A percentile compares a stretch with the other conserved stretches of the same genome.
Conservation (phyloP, 2,329 filamentous ascomycete genomes). For the Teratosphaeria zuluensis region DNA sequence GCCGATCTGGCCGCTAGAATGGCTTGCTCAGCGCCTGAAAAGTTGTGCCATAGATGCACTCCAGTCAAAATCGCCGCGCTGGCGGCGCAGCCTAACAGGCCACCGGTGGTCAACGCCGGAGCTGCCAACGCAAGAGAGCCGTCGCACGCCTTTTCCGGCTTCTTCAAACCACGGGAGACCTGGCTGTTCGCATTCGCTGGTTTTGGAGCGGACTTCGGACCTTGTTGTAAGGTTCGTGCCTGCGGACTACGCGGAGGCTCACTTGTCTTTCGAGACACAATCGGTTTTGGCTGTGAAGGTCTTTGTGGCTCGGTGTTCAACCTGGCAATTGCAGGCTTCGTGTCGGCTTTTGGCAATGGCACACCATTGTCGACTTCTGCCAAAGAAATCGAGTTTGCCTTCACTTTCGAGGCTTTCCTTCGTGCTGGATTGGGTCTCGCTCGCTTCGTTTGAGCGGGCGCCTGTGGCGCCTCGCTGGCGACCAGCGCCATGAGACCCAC, state of each 20-base stretch:
- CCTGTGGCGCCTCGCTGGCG: not conserved
- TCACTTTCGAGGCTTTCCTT: not conserved
- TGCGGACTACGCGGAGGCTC: not conserved
- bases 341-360: not conserved
- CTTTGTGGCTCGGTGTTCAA: not conserved
- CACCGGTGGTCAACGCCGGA: conserved; percentile 10
- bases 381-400: not conserved
- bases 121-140: not conserved
- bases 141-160: not conserved
- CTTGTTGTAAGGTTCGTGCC: not conserved
- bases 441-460: not conserved
- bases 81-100: conserved; percentile 20
- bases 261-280: not conserved
- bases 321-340: not conserved
- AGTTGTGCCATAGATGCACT: conserved; percentile 17
- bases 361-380: not conserved
- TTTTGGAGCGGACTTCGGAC: not conserved
- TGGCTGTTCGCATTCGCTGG: not conserved
- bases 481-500: not conserved
- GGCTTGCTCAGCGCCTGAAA: conserved; percentile 16
- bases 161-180: not conserved
- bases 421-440: not conserved
- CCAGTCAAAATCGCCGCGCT: conserved; percentile 18
- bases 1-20: conserved; percentile 17
- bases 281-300: not conserved